Base-by-base conservation (phyloP, 1,284 basidiomycete genomes). In the Takashimella tepidaria region DNA sequence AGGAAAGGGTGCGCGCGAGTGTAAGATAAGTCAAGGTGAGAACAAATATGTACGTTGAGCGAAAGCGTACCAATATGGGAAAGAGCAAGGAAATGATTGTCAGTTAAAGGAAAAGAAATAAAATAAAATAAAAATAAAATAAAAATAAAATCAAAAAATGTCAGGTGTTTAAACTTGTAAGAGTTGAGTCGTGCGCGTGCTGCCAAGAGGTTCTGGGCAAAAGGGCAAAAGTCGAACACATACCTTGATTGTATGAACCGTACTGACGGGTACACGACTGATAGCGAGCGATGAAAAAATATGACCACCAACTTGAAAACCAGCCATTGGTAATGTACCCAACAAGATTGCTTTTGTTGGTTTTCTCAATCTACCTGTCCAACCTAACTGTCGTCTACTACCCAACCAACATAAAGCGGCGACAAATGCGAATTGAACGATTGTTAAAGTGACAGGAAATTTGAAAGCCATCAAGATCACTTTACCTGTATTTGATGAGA, bases 161-260 rank as follows among this genome's bases (percentile, higher is more conserved):
- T n/a, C n/a, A n/a, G n/a, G n/a, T n/a, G n/a, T n/a, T n/a, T n/a
- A n/a, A n/a, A n/a, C n/a, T n/a, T n/a, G n/a, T n/a, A n/a, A n/a
- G n/a, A n/a, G n/a, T n/a, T n/a, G n/a, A n/a, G n/a, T n/a, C n/a
- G n/a, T n/a, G n/a, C n/a, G n/a, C n/a, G n/a, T n/a, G n/a, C n/a
- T n/a, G n/a, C n/a, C n/a, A n/a, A n/a, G n/a, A n/a, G n/a, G n/a
- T n/a, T n/a, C n/a, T n/a, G n/a, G 26, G 16, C 41, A 22, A 21
- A 8, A 41, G 40, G 19, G 16, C 8, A 19, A 11, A 25, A 1
- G 20, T n/a, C 16, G 12, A 8, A 3, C 11, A 70, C 82, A 68
- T 64, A 93, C 93, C 85, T 98, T 98, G 77, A 98, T 97, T 27
- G 95, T 98, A 72, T 99, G 96, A 22, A 98, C 92, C 0, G 96